phyloP scores from a whole-genome alignment of 2,329 filamentous ascomycete genomes.

The Penicillium sp. region DNA sequence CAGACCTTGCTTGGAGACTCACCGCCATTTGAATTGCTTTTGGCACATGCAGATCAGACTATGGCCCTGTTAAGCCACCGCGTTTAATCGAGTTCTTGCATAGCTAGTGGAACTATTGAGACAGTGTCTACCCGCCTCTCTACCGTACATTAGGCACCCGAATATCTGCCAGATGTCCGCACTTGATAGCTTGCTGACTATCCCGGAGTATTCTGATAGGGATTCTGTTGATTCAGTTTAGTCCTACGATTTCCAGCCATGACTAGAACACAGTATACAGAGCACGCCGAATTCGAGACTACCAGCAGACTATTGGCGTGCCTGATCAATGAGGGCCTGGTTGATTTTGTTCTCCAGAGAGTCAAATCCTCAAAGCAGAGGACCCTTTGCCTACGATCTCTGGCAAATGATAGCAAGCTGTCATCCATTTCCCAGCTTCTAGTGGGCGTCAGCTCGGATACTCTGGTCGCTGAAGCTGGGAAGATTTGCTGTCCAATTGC shows the following conservation, averaged over 20 bases:
- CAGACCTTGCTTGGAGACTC: background rate
- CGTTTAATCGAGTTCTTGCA: background rate
- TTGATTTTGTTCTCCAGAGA: background rate
- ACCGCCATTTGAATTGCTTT: background rate
- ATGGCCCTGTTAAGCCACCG: background rate
- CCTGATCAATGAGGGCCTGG: background rate
- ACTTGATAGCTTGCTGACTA: background rate
- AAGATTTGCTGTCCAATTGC: background rate
- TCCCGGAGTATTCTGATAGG: background rate
- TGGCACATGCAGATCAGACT: background rate
- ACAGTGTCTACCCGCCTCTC: background rate
- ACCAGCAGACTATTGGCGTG: background rate
- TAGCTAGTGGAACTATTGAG: background rate
- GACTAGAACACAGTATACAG: background rate
- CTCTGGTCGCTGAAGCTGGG: background rate
- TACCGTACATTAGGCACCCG: background rate
- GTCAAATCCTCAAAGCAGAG: background rate
- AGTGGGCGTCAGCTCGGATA: background rate
- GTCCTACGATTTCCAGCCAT: background rate
- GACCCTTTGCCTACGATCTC: background rate
- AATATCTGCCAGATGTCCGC: background rate
- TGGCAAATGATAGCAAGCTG: background rate
- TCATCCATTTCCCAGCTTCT: background rate
- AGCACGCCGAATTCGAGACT: background rate
- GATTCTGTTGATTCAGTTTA: background rate